Evolutionary conservation across 2,329 filamentous ascomycete genomes (phyloP), one percentile per base, ranked within the genome.

Genomic region (Talaromyces marneffei): DNA sequence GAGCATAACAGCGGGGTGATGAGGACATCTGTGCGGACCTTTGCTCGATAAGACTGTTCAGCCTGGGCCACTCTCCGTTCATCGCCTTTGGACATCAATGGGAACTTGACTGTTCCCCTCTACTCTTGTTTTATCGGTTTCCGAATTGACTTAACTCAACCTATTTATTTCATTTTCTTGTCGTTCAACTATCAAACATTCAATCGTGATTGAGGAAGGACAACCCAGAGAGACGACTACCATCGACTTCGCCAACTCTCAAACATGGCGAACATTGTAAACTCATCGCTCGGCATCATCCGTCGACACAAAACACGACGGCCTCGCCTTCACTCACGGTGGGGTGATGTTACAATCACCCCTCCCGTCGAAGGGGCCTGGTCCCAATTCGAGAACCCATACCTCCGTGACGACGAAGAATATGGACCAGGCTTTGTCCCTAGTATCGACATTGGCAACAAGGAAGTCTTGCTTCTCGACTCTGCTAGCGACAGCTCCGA

Each of bases 331-430:
- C 74, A 77, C 59, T 63, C 75, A 56, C 68, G 75, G 60, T 77
- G 74, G 74, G 75, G 75, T 3, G 75, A 77, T 60, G 68, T 70
- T 37, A 59, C 66, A 27, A 77, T 77, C 37, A 72, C 72, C 1
- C 71, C 71, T 35, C 75, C 74, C 5, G 72, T 74, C 25, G 70
- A 73, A 37, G 74, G 74, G 3, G 72, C 74, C 40, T 76, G 74
- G 74, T 75, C 70, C 27, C 73, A 75, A 59, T 68, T 69, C 48
- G 63, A 73, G 7, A 69, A 70, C 54, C 68, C 69, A 23, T 68
- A 70, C 62, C 65, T 58, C 12, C 63, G 58, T 9, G 64, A 64
- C 5, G 65, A 58, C 12, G 63, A 62, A 16, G 20, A 56, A 2
- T 72, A 73, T 14, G 69, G 71, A 14, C 71, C 71, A 0, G 72